Conservation (phyloP, 2,329 filamentous ascomycete genomes). For the Magnaporthiopsis incrustans region DNA sequence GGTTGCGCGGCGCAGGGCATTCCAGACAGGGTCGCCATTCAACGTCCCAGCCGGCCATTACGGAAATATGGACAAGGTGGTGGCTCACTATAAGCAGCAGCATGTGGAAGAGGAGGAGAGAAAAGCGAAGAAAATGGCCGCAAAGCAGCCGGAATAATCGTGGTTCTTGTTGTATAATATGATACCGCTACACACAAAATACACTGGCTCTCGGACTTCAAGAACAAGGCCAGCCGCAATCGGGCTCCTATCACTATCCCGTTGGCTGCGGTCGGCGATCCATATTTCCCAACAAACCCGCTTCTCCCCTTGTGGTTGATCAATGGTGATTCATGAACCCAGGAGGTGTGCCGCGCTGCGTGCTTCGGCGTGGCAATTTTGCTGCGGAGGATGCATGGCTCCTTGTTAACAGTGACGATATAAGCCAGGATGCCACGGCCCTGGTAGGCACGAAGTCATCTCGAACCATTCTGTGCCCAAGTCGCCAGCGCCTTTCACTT, state of each 20-base stretch:
- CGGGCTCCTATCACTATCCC: neutral
- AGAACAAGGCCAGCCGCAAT: neutral
- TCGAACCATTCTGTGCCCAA: too few relatives aligned
- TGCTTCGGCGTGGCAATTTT: too few relatives aligned
- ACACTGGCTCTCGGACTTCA: neutral
- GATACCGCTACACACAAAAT: neutral
- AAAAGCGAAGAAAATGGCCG: slow-evolving; percentile 41
- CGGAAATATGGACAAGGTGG: slow-evolving; percentile 45
- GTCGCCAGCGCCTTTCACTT: neutral
- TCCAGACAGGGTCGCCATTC: slow-evolving; percentile 41
- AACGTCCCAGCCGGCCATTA: slow-evolving; percentile 49
- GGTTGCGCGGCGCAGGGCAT: slow-evolving; percentile 28
- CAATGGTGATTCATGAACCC: too few relatives aligned
- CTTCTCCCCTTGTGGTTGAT: neutral
- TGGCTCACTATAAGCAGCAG: slow-evolving; percentile 49
- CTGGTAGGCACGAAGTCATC: neutral
- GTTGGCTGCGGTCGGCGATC: neutral
- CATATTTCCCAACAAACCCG: neutral
- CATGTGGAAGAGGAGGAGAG: slow-evolving; percentile 47
- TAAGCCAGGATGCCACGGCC: neutral
- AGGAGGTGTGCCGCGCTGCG: too few relatives aligned
- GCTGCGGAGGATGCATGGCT: too few relatives aligned
- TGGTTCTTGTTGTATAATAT: slow-evolving; percentile 1
- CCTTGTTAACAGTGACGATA: too few relatives aligned
- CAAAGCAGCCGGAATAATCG: slow-evolving; percentile 21